Percentiles rank a stretch among this genome's conserved stretches.
Conservation (phyloP, 2,329 filamentous ascomycete species). For the Fusarium sp. region DNA sequence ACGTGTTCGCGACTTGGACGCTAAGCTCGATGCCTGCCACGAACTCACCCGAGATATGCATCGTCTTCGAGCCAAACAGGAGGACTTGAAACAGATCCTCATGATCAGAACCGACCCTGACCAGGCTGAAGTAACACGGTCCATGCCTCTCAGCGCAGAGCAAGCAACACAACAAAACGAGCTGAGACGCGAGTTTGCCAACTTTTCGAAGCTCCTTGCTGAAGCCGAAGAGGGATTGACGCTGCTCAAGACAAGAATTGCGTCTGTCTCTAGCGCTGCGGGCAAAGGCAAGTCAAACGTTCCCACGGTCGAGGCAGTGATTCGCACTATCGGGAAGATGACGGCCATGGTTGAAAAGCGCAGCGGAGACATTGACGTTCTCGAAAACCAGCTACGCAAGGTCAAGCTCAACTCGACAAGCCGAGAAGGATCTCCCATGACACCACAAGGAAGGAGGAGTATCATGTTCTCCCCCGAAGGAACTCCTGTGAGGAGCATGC, state of each 20-base stretch:
- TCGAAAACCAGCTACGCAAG: slow-evolving; percentile 88
- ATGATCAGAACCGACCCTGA: slow-evolving; percentile 76
- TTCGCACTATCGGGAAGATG: slow-evolving; percentile 93
- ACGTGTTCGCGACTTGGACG: slow-evolving; percentile 75
- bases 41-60: slow-evolving; percentile 78
- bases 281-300: slow-evolving; percentile 64
- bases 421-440: slow-evolving; percentile 60
- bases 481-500: slow-evolving; percentile 58
- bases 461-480: slow-evolving; percentile 60
- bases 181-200: slow-evolving; percentile 80
- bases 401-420: slow-evolving; percentile 66
- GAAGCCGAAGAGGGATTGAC: slow-evolving; percentile 85
- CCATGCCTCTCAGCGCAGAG: slow-evolving; percentile 84
- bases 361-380: slow-evolving; percentile 88
- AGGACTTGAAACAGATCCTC: slow-evolving; percentile 83
- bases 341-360: slow-evolving; percentile 92
- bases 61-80: slow-evolving; percentile 79
- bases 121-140: slow-evolving; percentile 72
- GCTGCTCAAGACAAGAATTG: slow-evolving; percentile 82
- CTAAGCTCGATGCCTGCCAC: slow-evolving; percentile 76
- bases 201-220: slow-evolving; percentile 79
- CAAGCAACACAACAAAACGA: slow-evolving; percentile 87
- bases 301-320: slow-evolving; percentile 91
- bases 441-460: slow-evolving; percentile 55
- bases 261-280: slow-evolving; percentile 65